These are phyloP conservation scores for Aegilops bicornis DNA, from an alignment of 176 grass and related monocot species.

Conservation along the genomic window DNA sequence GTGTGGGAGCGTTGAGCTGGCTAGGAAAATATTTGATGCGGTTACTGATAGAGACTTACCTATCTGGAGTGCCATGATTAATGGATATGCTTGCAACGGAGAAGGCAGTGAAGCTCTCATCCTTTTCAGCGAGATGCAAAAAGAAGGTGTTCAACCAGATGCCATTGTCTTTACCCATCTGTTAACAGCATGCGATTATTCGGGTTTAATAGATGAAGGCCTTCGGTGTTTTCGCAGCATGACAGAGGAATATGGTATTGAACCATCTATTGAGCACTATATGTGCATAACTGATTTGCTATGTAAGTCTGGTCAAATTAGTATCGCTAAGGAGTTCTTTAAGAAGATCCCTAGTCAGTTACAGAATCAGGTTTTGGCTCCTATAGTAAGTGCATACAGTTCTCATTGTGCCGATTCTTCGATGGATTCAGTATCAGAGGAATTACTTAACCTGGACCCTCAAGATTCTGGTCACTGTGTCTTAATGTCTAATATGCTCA, in stretches of 20 bases:
- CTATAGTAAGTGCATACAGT: conserved; percentile 47
- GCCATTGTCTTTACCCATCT: conserved; percentile 62
- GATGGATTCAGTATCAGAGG: conserved; percentile 31
- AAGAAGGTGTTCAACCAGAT: conserved; percentile 52
- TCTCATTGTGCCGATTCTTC: conserved; percentile 32
- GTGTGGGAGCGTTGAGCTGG: conserved; percentile 43
- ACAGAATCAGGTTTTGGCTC: conserved; percentile 44
- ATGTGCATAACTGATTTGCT: conserved; percentile 75
- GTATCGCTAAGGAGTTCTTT: conserved; percentile 41
- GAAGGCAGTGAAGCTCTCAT: conserved; percentile 41
- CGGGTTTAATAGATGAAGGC: conserved; percentile 64
- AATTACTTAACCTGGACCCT: conserved; percentile 36
- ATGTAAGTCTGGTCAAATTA: conserved; percentile 49
- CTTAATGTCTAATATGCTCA: conserved; percentile 54
- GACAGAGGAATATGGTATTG: conserved; percentile 42
- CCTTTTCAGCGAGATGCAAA: conserved; percentile 59
- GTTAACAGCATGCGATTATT: conserved; percentile 63
- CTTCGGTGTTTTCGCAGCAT: conserved; percentile 47
- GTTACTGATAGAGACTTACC: conserved; percentile 50
- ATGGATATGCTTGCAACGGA: conserved; percentile 61
- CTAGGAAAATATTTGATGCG: conserved; percentile 60
- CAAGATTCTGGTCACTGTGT: conserved; percentile 51
- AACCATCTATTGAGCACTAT: conserved; percentile 57
- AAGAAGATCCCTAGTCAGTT: conserved; percentile 41
- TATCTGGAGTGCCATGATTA: conserved; percentile 73